Percentiles rank a stretch among this genome's conserved stretches.
Evolutionary conservation across 768 basidiomycete species (phyloP).

Genomic region (Sarcodon aspratus): DNA sequence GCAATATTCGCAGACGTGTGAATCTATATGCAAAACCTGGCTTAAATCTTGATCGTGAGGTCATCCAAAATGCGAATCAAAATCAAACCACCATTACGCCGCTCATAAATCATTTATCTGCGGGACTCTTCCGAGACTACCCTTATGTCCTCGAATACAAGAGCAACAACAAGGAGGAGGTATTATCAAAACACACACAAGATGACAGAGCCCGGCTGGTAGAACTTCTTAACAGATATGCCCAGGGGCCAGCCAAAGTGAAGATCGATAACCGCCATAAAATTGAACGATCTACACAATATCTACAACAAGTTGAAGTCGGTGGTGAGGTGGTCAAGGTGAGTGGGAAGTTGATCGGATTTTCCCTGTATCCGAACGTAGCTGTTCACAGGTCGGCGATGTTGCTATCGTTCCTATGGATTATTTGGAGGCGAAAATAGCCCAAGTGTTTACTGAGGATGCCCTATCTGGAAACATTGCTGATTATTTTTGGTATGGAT

Average conservation of each 20-base stretch:
- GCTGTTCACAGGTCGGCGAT: constrained; percentile 44
- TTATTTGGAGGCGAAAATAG: constrained; percentile 19
- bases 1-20: background rate
- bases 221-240: constrained; percentile 2
- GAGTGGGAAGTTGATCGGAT: constrained; percentile 5
- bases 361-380: background rate
- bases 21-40: constrained; percentile 14
- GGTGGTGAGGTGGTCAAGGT: constrained; percentile 22
- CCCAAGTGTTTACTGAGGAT: constrained; percentile 20
- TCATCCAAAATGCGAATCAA: constrained; percentile 43
- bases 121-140: constrained; percentile 40
- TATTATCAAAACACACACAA: background rate
- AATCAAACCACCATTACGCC: constrained; percentile 54
- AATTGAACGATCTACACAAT: background rate
- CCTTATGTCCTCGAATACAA: constrained; percentile 38
- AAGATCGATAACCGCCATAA: background rate
- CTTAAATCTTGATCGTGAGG: constrained; percentile 39
- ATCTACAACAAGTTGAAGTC: constrained; percentile 1
- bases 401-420: constrained; percentile 41
- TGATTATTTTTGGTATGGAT: constrained; percentile 52
- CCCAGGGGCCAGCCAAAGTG: background rate
- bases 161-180: background rate
- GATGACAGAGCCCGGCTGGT: constrained; percentile 1
- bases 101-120: constrained; percentile 38
- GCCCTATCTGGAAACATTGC: constrained; percentile 30